Percentiles rank a stretch among this genome's conserved stretches.
Conservation (phyloP, 2,329 filamentous ascomycete species). For the Colletotrichum euphorbiae region DNA sequence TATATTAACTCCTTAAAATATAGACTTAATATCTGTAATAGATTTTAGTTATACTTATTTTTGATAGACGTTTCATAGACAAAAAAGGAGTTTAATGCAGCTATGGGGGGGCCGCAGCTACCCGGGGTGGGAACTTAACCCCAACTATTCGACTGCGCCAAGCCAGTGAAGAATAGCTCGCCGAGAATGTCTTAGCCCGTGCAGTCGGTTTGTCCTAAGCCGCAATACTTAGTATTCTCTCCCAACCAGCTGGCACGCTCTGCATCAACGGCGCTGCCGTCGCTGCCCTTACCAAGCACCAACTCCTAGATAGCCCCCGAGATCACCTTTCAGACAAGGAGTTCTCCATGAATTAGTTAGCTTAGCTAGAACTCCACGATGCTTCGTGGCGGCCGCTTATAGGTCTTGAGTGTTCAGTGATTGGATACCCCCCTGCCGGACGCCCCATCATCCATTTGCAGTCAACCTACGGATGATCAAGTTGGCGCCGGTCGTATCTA, state of each 20-base stretch:
- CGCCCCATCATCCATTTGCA: neutral
- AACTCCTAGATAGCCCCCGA: neutral
- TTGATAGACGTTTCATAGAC: too few relatives aligned
- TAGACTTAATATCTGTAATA: too few relatives aligned
- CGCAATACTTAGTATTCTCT: neutral
- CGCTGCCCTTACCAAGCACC: neutral
- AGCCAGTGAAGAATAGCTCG: neutral
- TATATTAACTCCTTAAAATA: too few relatives aligned
- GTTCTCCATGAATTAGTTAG: neutral
- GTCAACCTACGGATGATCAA: neutral
- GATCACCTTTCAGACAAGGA: neutral
- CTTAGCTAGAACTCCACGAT: neutral
- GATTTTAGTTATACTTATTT: too few relatives aligned
- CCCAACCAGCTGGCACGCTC: neutral
- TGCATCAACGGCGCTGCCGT: constrained; percentile 1
- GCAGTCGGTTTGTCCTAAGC: neutral
- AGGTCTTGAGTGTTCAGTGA: neutral
- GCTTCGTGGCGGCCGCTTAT: neutral
- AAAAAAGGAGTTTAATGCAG: too few relatives aligned
- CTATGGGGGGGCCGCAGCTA: too few relatives aligned
- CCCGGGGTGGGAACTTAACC: neutral
- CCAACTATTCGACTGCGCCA: neutral
- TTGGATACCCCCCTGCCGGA: neutral
- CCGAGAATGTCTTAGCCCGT: constrained; percentile 1
- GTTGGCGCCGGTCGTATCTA: too few relatives aligned